Evolutionary conservation across 768 basidiomycete genomes (phyloP).

Genomic region (Lactifluus pinguis): DNA sequence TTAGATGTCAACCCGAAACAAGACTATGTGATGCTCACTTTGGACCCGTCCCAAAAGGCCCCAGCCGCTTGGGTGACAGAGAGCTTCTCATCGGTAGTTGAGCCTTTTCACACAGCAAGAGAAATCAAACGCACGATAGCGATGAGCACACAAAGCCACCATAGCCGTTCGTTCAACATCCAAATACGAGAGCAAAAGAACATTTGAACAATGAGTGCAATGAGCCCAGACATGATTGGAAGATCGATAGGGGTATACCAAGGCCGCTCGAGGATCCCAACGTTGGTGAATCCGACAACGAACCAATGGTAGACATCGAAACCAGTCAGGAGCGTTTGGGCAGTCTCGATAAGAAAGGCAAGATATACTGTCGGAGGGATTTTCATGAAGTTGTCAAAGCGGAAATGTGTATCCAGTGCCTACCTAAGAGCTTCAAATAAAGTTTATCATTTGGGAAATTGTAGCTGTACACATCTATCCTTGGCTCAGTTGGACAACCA

Average conservation of each 20-base stretch:
- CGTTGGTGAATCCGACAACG: constrained; percentile 5
- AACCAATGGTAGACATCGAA: constrained; percentile 13
- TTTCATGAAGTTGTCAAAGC: neutral
- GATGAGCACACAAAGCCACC: constrained; percentile 1
- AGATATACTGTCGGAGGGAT: neutral
- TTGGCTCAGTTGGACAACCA: neutral
- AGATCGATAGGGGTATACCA: constrained; percentile 1
- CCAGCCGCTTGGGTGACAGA: neutral
- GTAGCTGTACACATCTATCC: constrained; percentile 7
- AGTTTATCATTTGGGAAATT: constrained; percentile 7
- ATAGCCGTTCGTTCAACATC: constrained; percentile 1
- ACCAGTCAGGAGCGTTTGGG: constrained; percentile 4
- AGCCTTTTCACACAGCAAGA: too few species aligned
- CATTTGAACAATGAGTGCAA: constrained; percentile 3
- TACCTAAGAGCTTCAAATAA: neutral
- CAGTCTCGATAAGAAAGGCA: constrained; percentile 4
- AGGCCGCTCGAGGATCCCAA: neutral
- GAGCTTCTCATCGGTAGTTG: neutral
- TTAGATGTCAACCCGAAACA: neutral
- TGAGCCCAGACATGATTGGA: neutral
- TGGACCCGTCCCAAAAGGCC: neutral
- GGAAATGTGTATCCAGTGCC: neutral
- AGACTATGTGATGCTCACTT: neutral
- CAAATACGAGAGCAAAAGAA: constrained; percentile 15
- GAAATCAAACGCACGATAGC: neutral